Evolutionary conservation across 2,329 filamentous ascomycete genomes (phyloP), one percentile per base, ranked within the genome.

Genomic region (Anisogramma anomala): DNA sequence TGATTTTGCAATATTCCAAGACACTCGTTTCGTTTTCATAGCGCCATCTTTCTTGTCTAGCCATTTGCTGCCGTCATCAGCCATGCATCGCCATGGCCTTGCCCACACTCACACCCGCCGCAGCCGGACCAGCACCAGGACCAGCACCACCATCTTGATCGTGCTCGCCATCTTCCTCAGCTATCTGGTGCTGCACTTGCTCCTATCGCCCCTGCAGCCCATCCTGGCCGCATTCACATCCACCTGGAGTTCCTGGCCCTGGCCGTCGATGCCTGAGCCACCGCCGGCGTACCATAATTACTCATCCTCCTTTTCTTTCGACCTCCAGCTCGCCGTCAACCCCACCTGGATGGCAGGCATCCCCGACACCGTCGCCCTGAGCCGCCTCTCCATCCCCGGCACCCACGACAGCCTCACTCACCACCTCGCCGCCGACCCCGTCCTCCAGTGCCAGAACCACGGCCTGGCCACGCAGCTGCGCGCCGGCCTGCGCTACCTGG

Each of bases 391-490:
- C 33, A 63, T 72, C 43, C 69, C 69, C 0, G 69, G 69, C 22
- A 71, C 69, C 2, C 69, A 72, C 55, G 68, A 72, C 52, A 71
- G 68, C 18, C 64, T 72, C 63, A 71, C 69, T 14, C 67, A 65
- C 48, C 52, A 55, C 33, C 55, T 68, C 41, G 49, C 45, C 20
- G 49, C 53, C 32, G 55, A 59, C 43, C 35, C 48, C 19, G 41
- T 45, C 7, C 60, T 64, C 37, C 62, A 68, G 51, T 71, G 67
- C 51, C 69, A 73, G 55, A 70, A 68, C 50, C 58, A 58, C 48
- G 60, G 61, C 48, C 58, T 73, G 17, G 49, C 45, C 11, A 57
- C 55, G 13, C 69, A 72, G 54, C 61, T 72, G 31, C 41, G 52
- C 25, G 61, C 64, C 2, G 69, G 69, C 7, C 49, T 72, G 54